Evolutionary conservation across 2,329 filamentous ascomycete species (phyloP), one percentile per base, ranked within the genome.

Genomic region (Colletotrichum graminicola): DNA sequence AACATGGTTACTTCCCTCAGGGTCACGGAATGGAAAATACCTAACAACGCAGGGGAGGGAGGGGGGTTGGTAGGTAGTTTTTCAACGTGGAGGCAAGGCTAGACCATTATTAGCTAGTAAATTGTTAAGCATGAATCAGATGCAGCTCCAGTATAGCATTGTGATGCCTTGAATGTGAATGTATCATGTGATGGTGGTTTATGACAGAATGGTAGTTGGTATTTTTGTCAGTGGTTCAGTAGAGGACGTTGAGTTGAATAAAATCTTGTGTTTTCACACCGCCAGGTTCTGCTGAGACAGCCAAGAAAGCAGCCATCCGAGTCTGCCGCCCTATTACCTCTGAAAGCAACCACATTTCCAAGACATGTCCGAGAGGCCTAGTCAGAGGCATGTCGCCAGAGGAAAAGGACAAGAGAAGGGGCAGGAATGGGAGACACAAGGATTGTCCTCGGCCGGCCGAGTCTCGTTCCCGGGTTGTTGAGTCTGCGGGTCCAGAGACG

Each of bases 401-500:
- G 36, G 5, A 21, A 5, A 55, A 62, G 18, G 57, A 45, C 6
- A 36, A 39, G 8, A 51, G 36, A 5, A 43, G 26, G 41, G 39
- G 32, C 7, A 14, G 16, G 21, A 39, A 45, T 1, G 57, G 51
- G 18, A 32, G 72, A 29, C 72, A 72, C 10, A 12, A 18, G 18
- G 11, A 51, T 6, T 72, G 56, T 36, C 52, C 45, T 5, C 41
- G 52, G 11, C 69, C 69, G 36, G 68, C 62, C 11, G 34, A 23
- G 6, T 62, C 62, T 5, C 23, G 36, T 26, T 34, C 41, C 3
- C 29, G 3, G 8, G 62, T 18, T 1, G n/a, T 12, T 12, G 45
- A 8, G 10, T 23, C 21, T 12, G 21, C n/a, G 3, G 11, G 10
- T 5, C 29, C 16, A 5, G 8, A 12, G 57, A 62, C 5, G 45